Conservation (phyloP, 495 filamentous ascomycete genomes). For the Choiromyces venosus region DNA sequence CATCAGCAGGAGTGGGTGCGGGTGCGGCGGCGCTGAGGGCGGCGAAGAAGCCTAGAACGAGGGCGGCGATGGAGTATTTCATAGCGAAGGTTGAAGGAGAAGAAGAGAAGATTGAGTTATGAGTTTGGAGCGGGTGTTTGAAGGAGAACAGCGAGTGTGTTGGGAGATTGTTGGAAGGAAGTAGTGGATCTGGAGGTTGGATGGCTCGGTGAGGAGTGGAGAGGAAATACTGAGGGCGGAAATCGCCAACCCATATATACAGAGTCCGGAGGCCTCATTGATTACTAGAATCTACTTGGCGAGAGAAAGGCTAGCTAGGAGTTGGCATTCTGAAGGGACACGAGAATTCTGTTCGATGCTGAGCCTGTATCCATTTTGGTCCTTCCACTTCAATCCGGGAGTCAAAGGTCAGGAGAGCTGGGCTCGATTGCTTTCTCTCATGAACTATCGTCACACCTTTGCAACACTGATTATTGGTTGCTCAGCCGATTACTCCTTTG, state of each 20-base stretch:
- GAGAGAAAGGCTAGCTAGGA: neutral
- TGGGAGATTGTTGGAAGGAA: neutral
- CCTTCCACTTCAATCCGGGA: neutral
- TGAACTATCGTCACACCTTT: neutral
- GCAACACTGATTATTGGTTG: neutral
- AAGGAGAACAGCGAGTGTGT: constrained; percentile 1
- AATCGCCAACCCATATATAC: neutral
- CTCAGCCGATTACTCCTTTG: neutral
- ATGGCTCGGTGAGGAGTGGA: neutral
- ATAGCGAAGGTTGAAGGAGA: neutral
- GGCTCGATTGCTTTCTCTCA: neutral
- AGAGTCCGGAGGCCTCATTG: too few species aligned
- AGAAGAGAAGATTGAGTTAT: neutral
- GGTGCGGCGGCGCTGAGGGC: constrained; percentile 15
- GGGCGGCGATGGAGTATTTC: neutral
- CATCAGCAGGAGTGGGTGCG: constrained; percentile 12
- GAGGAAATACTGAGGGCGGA: neutral
- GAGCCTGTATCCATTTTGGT: neutral
- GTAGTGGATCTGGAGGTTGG: neutral
- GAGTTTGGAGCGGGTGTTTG: neutral
- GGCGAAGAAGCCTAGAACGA: constrained; percentile 14
- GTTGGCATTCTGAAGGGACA: neutral
- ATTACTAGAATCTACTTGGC: neutral
- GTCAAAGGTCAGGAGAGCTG: neutral
- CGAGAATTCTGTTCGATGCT: neutral